These are phyloP conservation scores for Lentinula aciculospora DNA, from an alignment of 768 basidiomycete species.

Conservation along the genomic window DNA sequence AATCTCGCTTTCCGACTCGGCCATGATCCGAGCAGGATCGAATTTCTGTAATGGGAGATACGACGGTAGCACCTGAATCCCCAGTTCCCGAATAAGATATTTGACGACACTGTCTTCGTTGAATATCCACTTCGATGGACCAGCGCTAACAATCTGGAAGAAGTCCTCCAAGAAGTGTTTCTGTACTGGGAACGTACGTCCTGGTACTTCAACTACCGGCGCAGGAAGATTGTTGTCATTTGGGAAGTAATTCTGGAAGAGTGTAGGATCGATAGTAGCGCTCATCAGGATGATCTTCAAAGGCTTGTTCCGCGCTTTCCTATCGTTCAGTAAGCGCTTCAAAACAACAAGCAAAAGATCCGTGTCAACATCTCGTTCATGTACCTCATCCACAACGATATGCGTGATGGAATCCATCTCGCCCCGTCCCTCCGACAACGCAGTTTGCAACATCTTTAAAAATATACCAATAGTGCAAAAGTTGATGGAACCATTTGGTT, in stretches of 20 bases:
- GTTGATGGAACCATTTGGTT: constrained; percentile 78
- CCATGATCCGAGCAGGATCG: constrained; percentile 9
- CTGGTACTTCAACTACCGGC: constrained; percentile 77
- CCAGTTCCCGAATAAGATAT: constrained; percentile 70
- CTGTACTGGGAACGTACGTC: constrained; percentile 84
- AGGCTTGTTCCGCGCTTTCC: constrained; percentile 62
- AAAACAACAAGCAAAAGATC: constrained; percentile 87
- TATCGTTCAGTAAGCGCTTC: constrained; percentile 73
- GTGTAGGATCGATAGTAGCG: constrained; percentile 86
- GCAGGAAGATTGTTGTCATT: constrained; percentile 56
- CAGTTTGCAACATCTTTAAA: constrained; percentile 77
- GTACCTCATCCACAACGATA: constrained; percentile 92
- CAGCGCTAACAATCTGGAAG: constrained; percentile 42
- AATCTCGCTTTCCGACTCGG: constrained; percentile 40
- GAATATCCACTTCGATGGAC: constrained; percentile 57
- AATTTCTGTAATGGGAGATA: constrained; percentile 19
- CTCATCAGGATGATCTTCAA: constrained; percentile 93
- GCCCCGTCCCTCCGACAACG: constrained; percentile 41
- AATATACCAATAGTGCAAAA: constrained; percentile 94
- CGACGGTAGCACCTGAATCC: constrained; percentile 18
- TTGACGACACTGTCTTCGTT: constrained; percentile 61
- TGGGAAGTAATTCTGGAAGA: constrained; percentile 87
- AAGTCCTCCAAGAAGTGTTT: constrained; percentile 81
- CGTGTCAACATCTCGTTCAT: constrained; percentile 92
- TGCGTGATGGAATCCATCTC: constrained; percentile 79